Percentiles rank a stretch among this genome's conserved stretches.
phyloP scores from a whole-genome alignment of 23 red algal species.

The Gracilaria gracilis region DNA sequence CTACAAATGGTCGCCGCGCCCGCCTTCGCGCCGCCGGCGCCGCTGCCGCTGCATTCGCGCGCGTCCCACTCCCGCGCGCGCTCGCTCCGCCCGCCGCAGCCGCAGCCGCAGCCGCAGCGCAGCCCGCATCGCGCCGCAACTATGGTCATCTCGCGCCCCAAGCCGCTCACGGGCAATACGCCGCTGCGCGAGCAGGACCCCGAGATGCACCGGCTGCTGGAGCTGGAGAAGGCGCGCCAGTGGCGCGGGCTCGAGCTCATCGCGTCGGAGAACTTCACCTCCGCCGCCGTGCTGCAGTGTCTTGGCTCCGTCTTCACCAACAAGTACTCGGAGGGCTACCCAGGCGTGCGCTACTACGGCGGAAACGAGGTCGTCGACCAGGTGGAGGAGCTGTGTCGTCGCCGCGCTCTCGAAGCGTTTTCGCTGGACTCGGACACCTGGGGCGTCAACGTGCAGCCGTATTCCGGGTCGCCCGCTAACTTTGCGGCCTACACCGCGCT shows the following conservation, averaged over 20 bases:
- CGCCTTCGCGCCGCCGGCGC: background rate
- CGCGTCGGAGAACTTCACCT: constrained; percentile 95
- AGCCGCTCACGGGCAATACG: constrained; percentile 22
- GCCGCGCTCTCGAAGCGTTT: constrained; percentile 86
- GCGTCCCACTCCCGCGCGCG: background rate
- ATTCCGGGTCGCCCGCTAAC: constrained; percentile 97
- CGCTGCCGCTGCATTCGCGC: background rate
- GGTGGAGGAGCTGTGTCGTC: constrained; percentile 80
- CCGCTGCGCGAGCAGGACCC: constrained; percentile 66
- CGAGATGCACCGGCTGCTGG: constrained; percentile 68
- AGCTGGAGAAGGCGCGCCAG: constrained; percentile 78
- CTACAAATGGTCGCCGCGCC: background rate
- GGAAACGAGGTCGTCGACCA: constrained; percentile 91
- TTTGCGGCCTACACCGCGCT: constrained; percentile 96
- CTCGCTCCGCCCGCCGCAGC: background rate
- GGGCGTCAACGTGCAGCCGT: constrained; percentile 98
- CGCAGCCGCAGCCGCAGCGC: too few species aligned
- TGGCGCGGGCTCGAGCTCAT: constrained; percentile 90
- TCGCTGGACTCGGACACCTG: constrained; percentile 72
- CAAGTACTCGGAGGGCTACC: constrained; percentile 99
- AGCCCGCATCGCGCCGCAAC: background rate
- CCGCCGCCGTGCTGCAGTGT: constrained; percentile 79
- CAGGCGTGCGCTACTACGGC: constrained; percentile 91
- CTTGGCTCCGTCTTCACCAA: constrained; percentile 98
- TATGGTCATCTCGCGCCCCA: constrained; percentile 11